Base-by-base conservation (phyloP, 768 basidiomycete genomes). In the Mycena polygramma region DNA sequence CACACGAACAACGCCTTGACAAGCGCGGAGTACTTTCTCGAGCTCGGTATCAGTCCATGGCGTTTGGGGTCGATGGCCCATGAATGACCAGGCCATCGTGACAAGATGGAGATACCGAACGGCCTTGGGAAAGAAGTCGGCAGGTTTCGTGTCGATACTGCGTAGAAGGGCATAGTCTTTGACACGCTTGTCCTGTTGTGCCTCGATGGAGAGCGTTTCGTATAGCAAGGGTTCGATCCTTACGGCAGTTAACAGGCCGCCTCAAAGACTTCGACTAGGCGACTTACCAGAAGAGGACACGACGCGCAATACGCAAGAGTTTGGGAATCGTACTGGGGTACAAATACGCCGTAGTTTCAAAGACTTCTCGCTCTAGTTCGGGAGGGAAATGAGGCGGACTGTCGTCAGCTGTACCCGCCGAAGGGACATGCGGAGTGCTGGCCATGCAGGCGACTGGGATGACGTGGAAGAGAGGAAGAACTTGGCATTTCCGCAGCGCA, bases 171-270 rank as follows among this genome's bases (percentile, higher is more conserved):
- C 52, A 45, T 17, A 30, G 14, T 22, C 39, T 3, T 14, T 4
- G 43, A 2, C 26, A 15, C 6, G 6, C 13, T 36, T 46, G 19
- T 64, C 43, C 4, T n/a, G 2, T 14, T 36, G 7, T 11, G 39
- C 7, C 9, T 19, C 15, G 13, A 55, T 45, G 17, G n/a, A 20
- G n/a, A 64, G 10, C 7, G 41, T 35, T 17, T 41, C 11, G 53
- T 64, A 64, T 4, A 54, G 19, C 3, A 64, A 19, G 17, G 63
- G 63, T 37, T 64, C 52, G 22, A 64, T 55, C 63, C 54, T 64
- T 54, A 20, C 13, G 26, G 20, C 14, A 22, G 3, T 46, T 41
- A 46, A 22, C 17, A 11, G 24, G 3, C 20, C 20, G 10, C 45
- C 15, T 9, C 24, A 48, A 35, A 1, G 15, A 45, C 17, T 60